Percentiles rank a stretch among this genome's conserved stretches.
phyloP scores from a whole-genome alignment of 768 basidiomycete species.

The Tephrocybe sp. region DNA sequence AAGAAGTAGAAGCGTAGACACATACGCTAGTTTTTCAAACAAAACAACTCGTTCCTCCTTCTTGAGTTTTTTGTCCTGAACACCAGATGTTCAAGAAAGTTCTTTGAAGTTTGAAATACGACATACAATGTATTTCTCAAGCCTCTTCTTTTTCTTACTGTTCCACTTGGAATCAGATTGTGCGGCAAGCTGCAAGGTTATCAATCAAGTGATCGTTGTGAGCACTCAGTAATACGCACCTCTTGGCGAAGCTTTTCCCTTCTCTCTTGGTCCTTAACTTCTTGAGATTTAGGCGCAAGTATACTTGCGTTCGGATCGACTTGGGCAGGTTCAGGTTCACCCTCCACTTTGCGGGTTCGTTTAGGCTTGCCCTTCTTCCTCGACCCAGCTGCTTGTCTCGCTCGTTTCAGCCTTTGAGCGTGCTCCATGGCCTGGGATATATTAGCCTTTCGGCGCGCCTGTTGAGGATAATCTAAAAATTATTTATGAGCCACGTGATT shows the following conservation, averaged over 20 bases:
- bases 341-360: constrained; percentile 20
- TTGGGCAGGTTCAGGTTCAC: constrained; percentile 18
- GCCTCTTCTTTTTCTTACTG: constrained; percentile 81
- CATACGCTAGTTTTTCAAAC: constrained; percentile 82
- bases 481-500: constrained; percentile 8
- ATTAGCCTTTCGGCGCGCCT: background rate
- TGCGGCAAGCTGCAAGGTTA: constrained; percentile 36
- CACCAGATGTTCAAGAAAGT: background rate
- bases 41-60: constrained; percentile 81
- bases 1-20: constrained; percentile 15
- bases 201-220: constrained; percentile 6
- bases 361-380: constrained; percentile 61
- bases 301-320: constrained; percentile 63
- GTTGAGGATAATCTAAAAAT: background rate
- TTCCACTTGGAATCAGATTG: constrained; percentile 74
- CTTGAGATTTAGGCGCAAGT: constrained; percentile 55
- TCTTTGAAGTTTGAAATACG: background rate
- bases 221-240: constrained; percentile 33
- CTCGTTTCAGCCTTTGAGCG: constrained; percentile 50
- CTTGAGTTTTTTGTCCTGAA: constrained; percentile 87
- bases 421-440: constrained; percentile 19
- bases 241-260: constrained; percentile 62
- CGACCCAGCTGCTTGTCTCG: constrained; percentile 55
- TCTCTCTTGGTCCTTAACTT: constrained; percentile 59
- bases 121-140: constrained; percentile 91